A percentile compares a stretch with the other conserved stretches of the same genome.
Evolutionary conservation across 1,284 basidiomycete species (phyloP).

Genomic region (Trichosporon faecale): DNA sequence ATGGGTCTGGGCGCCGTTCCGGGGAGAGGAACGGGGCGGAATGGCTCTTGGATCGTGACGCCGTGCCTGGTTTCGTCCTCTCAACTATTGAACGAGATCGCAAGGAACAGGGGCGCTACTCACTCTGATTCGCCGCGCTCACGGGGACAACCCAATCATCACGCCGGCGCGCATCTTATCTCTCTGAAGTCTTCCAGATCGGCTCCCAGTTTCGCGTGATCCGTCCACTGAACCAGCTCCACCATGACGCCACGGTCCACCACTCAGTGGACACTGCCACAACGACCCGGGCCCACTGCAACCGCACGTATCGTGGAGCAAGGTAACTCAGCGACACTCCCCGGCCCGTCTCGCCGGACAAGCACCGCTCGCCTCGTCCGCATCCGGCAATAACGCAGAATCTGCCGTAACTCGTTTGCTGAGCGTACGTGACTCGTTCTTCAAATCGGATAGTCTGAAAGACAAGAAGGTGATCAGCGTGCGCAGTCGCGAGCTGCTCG

Average conservation of each 20-base stretch:
- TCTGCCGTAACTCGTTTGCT: background rate
- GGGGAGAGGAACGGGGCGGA: no score
- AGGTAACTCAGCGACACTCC: background rate
- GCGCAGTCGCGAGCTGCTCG: background rate
- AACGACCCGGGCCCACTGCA: no score
- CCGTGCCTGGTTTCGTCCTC: constrained; percentile 2
- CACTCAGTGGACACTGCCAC: background rate
- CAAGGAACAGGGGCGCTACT: no score
- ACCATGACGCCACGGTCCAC: background rate
- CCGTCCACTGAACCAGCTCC: background rate
- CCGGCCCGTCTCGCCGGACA: no score
- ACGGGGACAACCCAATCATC: background rate
- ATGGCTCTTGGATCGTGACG: background rate
- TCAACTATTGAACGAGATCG: background rate
- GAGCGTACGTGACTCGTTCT: background rate
- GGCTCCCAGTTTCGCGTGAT: background rate
- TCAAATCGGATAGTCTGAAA: background rate
- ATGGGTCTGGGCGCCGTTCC: no score
- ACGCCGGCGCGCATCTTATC: background rate
- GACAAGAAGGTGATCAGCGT: background rate
- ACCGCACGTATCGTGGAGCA: no score
- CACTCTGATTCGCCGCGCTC: background rate
- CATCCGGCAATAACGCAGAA: background rate
- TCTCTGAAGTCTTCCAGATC: background rate
- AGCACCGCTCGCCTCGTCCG: no score